A percentile compares a stretch with the other conserved stretches of the same genome.
phyloP scores from a whole-genome alignment of 176 grass and related monocot genomes.

The Luzula sylvatica region DNA sequence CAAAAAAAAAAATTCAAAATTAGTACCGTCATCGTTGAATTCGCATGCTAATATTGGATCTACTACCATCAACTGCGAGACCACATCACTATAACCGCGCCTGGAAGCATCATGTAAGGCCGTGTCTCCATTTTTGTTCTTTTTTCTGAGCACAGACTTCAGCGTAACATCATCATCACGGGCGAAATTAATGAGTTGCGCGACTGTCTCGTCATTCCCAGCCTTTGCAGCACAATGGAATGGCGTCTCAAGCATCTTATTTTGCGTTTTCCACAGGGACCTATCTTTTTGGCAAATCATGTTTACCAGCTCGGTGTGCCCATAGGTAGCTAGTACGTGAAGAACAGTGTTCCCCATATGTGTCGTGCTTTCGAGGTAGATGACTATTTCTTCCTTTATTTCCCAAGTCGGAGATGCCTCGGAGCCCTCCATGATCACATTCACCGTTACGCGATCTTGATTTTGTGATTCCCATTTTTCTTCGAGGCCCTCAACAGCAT shows the following conservation, averaged over 20 bases:
- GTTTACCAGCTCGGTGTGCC: not conserved
- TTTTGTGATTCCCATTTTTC: too few relatives aligned
- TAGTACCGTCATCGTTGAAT: not conserved
- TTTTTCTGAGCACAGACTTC: not conserved
- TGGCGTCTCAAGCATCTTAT: slow-evolving; percentile 15
- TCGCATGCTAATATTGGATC: not conserved
- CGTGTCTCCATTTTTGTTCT: slow-evolving; percentile 11
- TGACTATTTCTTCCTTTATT: too few relatives aligned
- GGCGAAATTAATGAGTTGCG: not conserved
- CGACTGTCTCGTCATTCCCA: not conserved
- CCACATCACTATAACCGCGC: not conserved
- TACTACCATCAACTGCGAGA: not conserved
- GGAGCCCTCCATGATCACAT: too few relatives aligned
- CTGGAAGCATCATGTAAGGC: slow-evolving; percentile 7
- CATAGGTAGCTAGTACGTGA: not conserved
- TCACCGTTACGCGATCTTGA: too few relatives aligned
- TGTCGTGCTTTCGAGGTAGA: too few relatives aligned
- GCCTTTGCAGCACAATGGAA: slow-evolving; percentile 22
- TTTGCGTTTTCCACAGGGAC: not conserved
- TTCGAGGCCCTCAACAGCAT: too few relatives aligned
- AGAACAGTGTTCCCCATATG: not conserved
- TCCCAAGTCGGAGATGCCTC: too few relatives aligned
- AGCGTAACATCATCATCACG: not conserved
- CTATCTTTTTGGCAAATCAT: not conserved
- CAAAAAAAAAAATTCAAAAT: too few relatives aligned